phyloP scores from a whole-genome alignment of 2,329 filamentous ascomycete species.

The Trichoderma asperellum region DNA sequence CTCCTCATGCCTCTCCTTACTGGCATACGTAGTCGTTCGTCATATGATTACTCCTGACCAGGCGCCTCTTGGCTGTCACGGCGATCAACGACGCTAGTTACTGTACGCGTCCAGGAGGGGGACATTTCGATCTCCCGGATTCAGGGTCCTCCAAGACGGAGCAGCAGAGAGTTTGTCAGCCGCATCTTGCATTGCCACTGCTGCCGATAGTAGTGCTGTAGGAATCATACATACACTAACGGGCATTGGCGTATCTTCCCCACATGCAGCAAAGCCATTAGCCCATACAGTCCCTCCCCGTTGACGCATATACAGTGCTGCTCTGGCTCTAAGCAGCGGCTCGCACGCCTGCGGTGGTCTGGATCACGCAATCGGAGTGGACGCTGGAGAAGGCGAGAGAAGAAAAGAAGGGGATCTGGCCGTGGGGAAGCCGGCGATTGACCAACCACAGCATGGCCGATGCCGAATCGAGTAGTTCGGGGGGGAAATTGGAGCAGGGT shows the following conservation, averaged over 20 bases:
- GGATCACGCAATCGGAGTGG: slow-evolving; percentile 27
- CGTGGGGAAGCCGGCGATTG: slow-evolving; percentile 10
- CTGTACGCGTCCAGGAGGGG: background rate
- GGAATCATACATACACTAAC: no score
- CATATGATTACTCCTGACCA: background rate
- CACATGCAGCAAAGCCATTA: slow-evolving; percentile 22
- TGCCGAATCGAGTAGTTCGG: slow-evolving; percentile 25
- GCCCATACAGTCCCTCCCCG: slow-evolving; percentile 12
- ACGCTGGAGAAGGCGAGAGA: background rate
- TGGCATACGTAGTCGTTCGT: background rate
- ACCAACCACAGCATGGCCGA: slow-evolving; percentile 14
- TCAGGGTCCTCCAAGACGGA: background rate
- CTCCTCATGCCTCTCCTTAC: background rate
- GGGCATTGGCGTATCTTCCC: background rate
- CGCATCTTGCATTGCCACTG: background rate
- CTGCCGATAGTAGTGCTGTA: background rate
- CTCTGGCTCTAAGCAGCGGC: background rate
- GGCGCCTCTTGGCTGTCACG: background rate
- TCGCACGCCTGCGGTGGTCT: slow-evolving; percentile 18
- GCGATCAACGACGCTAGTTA: background rate
- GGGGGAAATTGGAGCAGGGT: background rate
- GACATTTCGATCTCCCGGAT: background rate
- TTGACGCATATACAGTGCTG: slow-evolving; percentile 4
- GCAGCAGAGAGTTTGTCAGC: slow-evolving; percentile 8
- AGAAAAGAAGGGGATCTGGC: background rate